These are phyloP conservation scores for Penicillium desertorum DNA, from an alignment of 495 filamentous ascomycete genomes.

Conservation along the genomic window DNA sequence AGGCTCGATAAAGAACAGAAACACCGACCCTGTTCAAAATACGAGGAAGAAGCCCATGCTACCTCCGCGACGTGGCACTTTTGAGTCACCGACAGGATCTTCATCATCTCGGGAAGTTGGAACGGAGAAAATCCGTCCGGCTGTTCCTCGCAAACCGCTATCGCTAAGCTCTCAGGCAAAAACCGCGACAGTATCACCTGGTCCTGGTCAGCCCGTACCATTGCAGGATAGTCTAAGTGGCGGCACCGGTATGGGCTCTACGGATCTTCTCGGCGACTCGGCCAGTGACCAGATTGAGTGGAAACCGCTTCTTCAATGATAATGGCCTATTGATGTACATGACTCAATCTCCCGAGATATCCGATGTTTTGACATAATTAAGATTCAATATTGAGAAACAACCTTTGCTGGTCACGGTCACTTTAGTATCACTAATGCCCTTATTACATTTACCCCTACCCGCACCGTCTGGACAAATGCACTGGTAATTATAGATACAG, in stretches of 20 bases:
- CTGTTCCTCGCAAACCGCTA: constrained; percentile 37
- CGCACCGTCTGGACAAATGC: no score
- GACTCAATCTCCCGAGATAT: not conserved
- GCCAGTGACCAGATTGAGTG: constrained; percentile 30
- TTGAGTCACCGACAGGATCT: constrained; percentile 4
- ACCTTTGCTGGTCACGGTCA: not conserved
- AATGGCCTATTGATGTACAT: constrained; percentile 1
- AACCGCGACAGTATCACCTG: not conserved
- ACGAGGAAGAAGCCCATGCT: constrained; percentile 16
- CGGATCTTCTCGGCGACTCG: constrained; percentile 31
- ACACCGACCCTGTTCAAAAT: not conserved
- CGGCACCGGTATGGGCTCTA: not conserved
- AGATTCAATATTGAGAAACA: no score
- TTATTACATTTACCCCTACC: no score
- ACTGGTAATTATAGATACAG: no score
- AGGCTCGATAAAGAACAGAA: constrained; percentile 4
- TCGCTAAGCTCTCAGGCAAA: constrained; percentile 26
- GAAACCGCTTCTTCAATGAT: constrained; percentile 37
- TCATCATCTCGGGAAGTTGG: not conserved
- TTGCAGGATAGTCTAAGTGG: not conserved
- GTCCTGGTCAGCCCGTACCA: not conserved
- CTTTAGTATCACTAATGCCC: not conserved
- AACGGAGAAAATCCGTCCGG: constrained; percentile 24
- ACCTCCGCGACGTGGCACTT: constrained; percentile 17
- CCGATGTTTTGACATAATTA: not conserved